Conservation (phyloP, 2,329 filamentous ascomycete species). For the Aspergillus thermomutatus region DNA sequence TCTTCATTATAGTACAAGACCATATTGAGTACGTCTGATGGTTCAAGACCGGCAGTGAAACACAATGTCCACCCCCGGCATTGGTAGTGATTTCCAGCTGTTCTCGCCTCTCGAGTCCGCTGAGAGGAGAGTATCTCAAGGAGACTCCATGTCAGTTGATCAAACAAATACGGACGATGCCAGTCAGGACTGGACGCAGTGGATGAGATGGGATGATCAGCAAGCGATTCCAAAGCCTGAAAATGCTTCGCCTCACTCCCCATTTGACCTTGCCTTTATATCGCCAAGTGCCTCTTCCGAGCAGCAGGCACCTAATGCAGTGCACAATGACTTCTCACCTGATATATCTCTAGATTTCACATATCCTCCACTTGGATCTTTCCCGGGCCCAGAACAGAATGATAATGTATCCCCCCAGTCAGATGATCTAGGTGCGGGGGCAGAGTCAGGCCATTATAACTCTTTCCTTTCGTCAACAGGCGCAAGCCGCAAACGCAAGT, state of each 20-base stretch:
- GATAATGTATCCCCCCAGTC: conserved; percentile 4
- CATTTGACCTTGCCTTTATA: conserved; percentile 23
- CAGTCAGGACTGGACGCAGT: conserved; percentile 43
- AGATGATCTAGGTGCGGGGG: conserved; percentile 5
- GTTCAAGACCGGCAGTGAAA: conserved; percentile 13
- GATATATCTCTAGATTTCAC: conserved; percentile 30
- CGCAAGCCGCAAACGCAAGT: conserved; percentile 64
- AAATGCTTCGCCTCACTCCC: conserved; percentile 24
- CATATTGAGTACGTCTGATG: conserved; percentile 9
- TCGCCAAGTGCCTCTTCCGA: conserved; percentile 24
- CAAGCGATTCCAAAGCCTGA: conserved; percentile 26
- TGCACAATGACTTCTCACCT: conserved; percentile 27
- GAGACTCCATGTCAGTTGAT: conserved; percentile 16
- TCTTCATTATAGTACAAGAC: conserved; percentile 1
- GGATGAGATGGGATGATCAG: conserved; percentile 45
- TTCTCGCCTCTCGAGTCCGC: conserved; percentile 26
- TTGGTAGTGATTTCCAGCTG: conserved; percentile 34
- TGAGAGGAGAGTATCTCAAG: conserved; percentile 17
- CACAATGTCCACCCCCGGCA: conserved; percentile 22
- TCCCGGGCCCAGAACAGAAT: conserved; percentile 7
- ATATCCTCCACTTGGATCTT: conserved; percentile 22
- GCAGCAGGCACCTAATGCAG: conserved; percentile 17
- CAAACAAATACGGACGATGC: conserved; percentile 24
- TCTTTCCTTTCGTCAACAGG: conserved; percentile 25
- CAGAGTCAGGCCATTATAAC: conserved; percentile 17